phyloP scores from a whole-genome alignment of 2,329 filamentous ascomycete species.

The Alternaria arborescens region DNA sequence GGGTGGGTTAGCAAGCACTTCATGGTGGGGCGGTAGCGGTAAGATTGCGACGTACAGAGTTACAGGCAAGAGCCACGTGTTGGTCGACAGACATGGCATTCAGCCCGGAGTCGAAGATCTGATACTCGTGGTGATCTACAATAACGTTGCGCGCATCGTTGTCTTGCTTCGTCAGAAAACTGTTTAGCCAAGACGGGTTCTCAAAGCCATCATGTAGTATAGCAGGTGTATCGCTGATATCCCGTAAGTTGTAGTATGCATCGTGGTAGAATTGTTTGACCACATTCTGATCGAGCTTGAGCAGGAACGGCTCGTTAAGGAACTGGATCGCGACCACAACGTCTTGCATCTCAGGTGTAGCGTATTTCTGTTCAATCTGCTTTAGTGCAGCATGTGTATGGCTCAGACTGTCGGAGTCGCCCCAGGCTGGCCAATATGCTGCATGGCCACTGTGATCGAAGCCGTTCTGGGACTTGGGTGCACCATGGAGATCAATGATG shows the following conservation, averaged over 20 bases:
- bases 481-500: conserved; percentile 66
- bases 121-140: conserved; percentile 74
- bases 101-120: conserved; percentile 65
- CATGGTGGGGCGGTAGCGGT: accelerated
- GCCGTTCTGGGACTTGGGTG: conserved; percentile 64
- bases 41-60: conserved; percentile 49
- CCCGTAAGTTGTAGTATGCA: conserved; percentile 59
- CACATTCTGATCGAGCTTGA: conserved; percentile 55
- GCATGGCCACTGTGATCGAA: conserved; percentile 69
- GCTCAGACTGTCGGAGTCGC: conserved; percentile 56
- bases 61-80: conserved; percentile 66
- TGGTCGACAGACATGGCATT: conserved; percentile 59
- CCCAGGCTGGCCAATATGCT: conserved; percentile 55
- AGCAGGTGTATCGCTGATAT: conserved; percentile 58
- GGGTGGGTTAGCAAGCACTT: neutral
- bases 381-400: conserved; percentile 66
- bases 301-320: conserved; percentile 64
- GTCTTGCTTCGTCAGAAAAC: conserved; percentile 62
- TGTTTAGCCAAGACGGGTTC: conserved; percentile 65
- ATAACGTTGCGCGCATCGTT: conserved; percentile 62
- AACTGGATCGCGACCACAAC: conserved; percentile 67
- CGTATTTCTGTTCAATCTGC: conserved; percentile 65
- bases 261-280: conserved; percentile 65
- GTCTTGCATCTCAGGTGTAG: conserved; percentile 60
- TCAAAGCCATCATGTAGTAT: conserved; percentile 67